Conservation (phyloP, 2,329 filamentous ascomycete species). For the Fusarium tricinctum region DNA sequence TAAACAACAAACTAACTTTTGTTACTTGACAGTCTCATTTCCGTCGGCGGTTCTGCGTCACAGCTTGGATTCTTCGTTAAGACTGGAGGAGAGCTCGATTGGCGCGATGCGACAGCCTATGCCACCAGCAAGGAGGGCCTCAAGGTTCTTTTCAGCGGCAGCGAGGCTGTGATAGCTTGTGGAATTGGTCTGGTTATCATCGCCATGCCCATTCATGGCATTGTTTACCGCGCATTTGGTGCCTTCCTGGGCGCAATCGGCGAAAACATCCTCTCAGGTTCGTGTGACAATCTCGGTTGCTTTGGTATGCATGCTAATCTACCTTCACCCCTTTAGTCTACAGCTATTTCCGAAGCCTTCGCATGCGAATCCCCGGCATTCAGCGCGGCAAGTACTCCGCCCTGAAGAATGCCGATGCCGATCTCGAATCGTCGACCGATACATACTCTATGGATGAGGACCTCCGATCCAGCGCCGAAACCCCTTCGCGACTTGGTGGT, state of each 20-base stretch:
- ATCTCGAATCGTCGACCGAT: conserved; percentile 40
- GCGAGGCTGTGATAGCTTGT: conserved; percentile 46
- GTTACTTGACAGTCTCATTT: conserved; percentile 43
- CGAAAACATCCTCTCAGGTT: conserved; percentile 37
- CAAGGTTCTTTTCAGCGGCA: conserved; percentile 52
- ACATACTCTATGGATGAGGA: conserved; percentile 42
- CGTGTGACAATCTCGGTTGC: background rate
- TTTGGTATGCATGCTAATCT: conserved; percentile 10
- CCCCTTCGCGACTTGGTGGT: conserved; percentile 5
- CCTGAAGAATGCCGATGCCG: conserved; percentile 28
- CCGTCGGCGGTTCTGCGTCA: conserved; percentile 49
- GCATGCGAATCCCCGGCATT: conserved; percentile 35
- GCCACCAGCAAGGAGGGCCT: conserved; percentile 51
- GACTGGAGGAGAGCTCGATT: conserved; percentile 53
- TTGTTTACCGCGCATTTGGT: conserved; percentile 45
- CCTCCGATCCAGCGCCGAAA: conserved; percentile 33
- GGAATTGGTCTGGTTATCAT: conserved; percentile 43
- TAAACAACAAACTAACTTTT: conserved; percentile 22
- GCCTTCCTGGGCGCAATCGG: conserved; percentile 38
- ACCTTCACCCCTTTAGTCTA: conserved; percentile 24
- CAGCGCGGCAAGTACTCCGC: conserved; percentile 41
- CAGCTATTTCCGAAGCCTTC: conserved; percentile 32
- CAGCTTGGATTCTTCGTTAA: conserved; percentile 53
- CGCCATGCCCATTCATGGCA: conserved; percentile 44
- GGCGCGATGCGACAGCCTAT: conserved; percentile 51